Base-by-base conservation (phyloP, 2,329 filamentous ascomycete genomes). In the Curvularia lunata region DNA sequence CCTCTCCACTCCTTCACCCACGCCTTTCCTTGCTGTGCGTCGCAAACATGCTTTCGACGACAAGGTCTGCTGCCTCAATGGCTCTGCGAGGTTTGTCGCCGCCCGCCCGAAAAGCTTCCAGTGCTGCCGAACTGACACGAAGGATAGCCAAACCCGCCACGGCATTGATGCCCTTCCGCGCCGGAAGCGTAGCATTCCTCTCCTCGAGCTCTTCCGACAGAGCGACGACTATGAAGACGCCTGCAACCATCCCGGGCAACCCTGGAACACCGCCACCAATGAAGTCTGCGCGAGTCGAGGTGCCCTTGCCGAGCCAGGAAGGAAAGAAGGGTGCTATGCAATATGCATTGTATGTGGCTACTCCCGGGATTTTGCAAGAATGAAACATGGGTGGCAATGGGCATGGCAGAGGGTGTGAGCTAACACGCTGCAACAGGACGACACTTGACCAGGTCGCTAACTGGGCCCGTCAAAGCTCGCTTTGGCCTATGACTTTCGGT, bases 401-500 rank as follows among this genome's bases (percentile, higher is more conserved):
- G 42, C 34, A 28, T 25, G n/a, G 19, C 16, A 51, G 41, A 19
- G 38, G 38, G 23, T 38, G 32, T 40, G 21, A 46, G 61, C 68
- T 73, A 58, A 75, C 52, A 49, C 46, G 48, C 40, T 18, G 47
- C 23, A 52, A 54, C 54, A 92, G 90, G 65, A 92, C 91, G 51
- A 90, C 90, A 6, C 85, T 93, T 75, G 91, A 96, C 76, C 86
- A 91, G 76, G 84, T 96, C 65, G 82, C 89, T 80, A 95, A 94
- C 82, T 96, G 92, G 92, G 89, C 87, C 42, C 88, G 91, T 55
- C 91, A 95, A 80, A 87, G 88, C 58, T 96, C 92, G n/a, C 83
- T 96, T 54, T 96, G 92, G 91, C 92, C 92, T 69, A 90, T 96
- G 86, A 92, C 91, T 43, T 96, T 96, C 76, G 92, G 89, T 58